A percentile compares a stretch with the other conserved stretches of the same genome.
These are phyloP conservation scores for Pestalotiopsis sp. DNA, from an alignment of 2,329 filamentous ascomycete species.

Conservation along the genomic window DNA sequence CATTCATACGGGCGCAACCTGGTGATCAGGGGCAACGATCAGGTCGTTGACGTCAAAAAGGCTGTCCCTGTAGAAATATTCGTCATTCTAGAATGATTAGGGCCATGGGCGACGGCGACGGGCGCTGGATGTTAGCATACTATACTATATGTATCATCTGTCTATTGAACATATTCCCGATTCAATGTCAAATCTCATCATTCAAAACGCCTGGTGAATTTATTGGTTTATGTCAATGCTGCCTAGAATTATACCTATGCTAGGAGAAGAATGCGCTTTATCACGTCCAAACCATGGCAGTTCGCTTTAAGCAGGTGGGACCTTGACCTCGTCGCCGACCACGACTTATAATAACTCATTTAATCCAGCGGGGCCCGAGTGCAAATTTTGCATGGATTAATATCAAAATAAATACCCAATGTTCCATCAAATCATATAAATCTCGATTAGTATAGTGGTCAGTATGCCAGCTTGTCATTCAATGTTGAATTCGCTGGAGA, in stretches of 20 bases:
- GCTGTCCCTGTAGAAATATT: background rate
- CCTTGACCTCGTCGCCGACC: background rate
- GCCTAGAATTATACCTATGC: background rate
- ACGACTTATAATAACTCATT: no score
- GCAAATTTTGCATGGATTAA: background rate
- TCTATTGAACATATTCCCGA: constrained; percentile 1
- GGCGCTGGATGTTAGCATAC: background rate
- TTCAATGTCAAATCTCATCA: no score
- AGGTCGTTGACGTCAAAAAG: background rate
- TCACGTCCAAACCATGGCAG: no score
- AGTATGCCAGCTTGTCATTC: constrained; percentile 8
- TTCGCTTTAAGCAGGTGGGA: no score
- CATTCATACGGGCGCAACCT: background rate
- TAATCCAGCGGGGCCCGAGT: background rate
- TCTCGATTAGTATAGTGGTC: constrained; percentile 8
- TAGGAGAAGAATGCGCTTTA: no score
- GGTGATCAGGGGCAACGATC: background rate
- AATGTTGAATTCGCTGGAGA: background rate
- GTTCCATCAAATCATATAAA: background rate
- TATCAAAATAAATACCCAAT: background rate
- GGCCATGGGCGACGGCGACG: background rate
- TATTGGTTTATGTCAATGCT: background rate
- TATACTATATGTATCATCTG: constrained; percentile 8
- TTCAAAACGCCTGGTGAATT: no score
- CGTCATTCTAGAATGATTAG: background rate